Evolutionary conservation across 2,329 filamentous ascomycete species (phyloP).

Genomic region (Penicillium sp.): DNA sequence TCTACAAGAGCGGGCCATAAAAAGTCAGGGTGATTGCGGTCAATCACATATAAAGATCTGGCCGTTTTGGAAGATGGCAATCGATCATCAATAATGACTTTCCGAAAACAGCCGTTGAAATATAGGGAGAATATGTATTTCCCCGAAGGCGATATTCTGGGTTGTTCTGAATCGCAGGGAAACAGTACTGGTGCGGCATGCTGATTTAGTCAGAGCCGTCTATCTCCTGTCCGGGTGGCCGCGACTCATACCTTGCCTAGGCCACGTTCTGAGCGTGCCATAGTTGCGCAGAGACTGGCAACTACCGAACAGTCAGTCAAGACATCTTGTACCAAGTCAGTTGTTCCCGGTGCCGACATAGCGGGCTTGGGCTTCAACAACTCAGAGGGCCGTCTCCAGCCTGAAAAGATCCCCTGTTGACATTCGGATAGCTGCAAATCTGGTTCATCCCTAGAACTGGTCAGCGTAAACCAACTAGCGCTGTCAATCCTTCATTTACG

Average conservation of each 20-base stretch:
- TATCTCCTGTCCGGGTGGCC: not conserved
- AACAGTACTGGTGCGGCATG: constrained; percentile 67
- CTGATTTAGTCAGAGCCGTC: constrained; percentile 38
- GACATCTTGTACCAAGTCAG: constrained; percentile 89
- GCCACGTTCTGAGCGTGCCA: constrained; percentile 63
- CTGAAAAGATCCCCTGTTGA: constrained; percentile 70
- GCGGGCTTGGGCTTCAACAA: constrained; percentile 49
- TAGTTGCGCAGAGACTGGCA: constrained; percentile 81
- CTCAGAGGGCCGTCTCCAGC: constrained; percentile 73
- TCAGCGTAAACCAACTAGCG: constrained; percentile 16
- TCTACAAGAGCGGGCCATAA: constrained; percentile 91
- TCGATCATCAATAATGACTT: constrained; percentile 81
- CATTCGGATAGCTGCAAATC: constrained; percentile 66
- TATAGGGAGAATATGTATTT: constrained; percentile 90
- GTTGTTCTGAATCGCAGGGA: constrained; percentile 58
- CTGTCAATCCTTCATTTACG: constrained; percentile 46
- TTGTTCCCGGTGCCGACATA: constrained; percentile 54
- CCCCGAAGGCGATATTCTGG: constrained; percentile 66
- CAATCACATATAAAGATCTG: constrained; percentile 77
- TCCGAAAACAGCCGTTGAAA: constrained; percentile 89
- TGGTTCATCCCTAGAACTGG: constrained; percentile 55
- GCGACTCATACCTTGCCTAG: constrained; percentile 55
- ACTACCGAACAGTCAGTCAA: constrained; percentile 97
- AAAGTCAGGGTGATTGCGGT: constrained; percentile 71
- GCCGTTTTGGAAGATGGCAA: constrained; percentile 69